Base-by-base conservation (phyloP, 768 basidiomycete genomes). In the Kondoa subrosea region DNA sequence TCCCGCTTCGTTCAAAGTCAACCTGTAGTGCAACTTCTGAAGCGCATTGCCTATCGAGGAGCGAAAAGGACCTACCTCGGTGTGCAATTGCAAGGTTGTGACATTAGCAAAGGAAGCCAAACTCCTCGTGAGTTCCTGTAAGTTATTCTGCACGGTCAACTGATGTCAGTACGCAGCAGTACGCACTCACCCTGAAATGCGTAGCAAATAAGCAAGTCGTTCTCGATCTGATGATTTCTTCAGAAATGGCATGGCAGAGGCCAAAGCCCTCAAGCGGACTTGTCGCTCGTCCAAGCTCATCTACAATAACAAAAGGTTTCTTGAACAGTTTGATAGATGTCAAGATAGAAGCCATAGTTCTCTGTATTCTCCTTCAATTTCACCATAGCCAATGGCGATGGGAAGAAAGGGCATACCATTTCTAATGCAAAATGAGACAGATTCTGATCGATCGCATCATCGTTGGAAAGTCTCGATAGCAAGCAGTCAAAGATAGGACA, bases 371-470 rank as follows among this genome's bases (percentile, higher is more conserved):
- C 70, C 26, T 34, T 66, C 8, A 32, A 50, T 58, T n/a, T 15
- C 17, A 32, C 12, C 66, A 61, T 32, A 57, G 12, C 56, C 31
- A 61, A 27, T 33, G 15, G 17, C 4, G 25, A 32, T 57, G 56
- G 29, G 2, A 21, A 2, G 25, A 40, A 4, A 57, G 34, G n/a
- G 59, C 15, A 40, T n/a, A 0, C 0, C 89, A 99, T 96, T 78
- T 99, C 93, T 71, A 84, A 86, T 1, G 91, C 90, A 77, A 99
- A 99, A 0, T 95, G 96, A 71, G 91, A 95, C 29, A 97, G 76
- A 57, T 82, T 87, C 74, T 85, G 87, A 76, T 93, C 90, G 74
- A 91, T 82, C 72, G 90, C 86, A 73, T 96, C 91, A 71, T 97
- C 91, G 72, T 97, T 96, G 0, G 90, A 93, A 21, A 99, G 79